A percentile compares a stretch with the other conserved stretches of the same genome.
phyloP scores from a whole-genome alignment of 306 rosid species.

The Acacia crassicarpa region DNA sequence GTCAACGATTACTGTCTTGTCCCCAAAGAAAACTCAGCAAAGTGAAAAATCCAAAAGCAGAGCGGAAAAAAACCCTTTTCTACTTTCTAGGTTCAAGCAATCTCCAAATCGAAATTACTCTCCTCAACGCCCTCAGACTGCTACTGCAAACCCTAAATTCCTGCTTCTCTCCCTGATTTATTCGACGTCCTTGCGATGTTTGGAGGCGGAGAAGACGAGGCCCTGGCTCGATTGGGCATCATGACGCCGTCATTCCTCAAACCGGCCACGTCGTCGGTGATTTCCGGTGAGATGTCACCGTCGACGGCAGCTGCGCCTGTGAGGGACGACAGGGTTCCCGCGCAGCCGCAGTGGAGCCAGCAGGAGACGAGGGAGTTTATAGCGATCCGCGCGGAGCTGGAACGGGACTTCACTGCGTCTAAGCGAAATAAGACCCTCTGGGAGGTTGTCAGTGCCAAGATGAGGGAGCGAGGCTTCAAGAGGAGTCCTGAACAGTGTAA shows the following conservation, averaged over 20 bases:
- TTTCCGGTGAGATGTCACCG: constrained; percentile 43
- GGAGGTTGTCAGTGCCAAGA: constrained; percentile 73
- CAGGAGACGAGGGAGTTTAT: constrained; percentile 84
- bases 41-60: not conserved
- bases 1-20: constrained; percentile 51
- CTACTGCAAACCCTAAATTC: constrained; percentile 35
- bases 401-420: constrained; percentile 57
- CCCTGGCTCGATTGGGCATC: constrained; percentile 41
- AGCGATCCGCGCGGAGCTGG: constrained; percentile 75
- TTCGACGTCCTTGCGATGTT: constrained; percentile 39
- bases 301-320: constrained; percentile 6
- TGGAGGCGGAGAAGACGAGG: constrained; percentile 45
- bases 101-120: not conserved
- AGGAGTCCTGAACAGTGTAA: constrained; percentile 91
- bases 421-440: constrained; percentile 78
- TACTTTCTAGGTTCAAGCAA: constrained; percentile 3
- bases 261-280: constrained; percentile 36
- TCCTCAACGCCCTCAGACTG: not conserved
- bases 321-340: constrained; percentile 43
- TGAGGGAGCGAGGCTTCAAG: constrained; percentile 66
- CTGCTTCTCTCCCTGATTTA: not conserved
- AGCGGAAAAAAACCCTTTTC: not conserved
- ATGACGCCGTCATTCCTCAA: constrained; percentile 36
- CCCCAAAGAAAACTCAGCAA: constrained; percentile 39
- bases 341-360: constrained; percentile 79